Conservation (phyloP, 2,329 filamentous ascomycete genomes). For the Fusarium sp. region DNA sequence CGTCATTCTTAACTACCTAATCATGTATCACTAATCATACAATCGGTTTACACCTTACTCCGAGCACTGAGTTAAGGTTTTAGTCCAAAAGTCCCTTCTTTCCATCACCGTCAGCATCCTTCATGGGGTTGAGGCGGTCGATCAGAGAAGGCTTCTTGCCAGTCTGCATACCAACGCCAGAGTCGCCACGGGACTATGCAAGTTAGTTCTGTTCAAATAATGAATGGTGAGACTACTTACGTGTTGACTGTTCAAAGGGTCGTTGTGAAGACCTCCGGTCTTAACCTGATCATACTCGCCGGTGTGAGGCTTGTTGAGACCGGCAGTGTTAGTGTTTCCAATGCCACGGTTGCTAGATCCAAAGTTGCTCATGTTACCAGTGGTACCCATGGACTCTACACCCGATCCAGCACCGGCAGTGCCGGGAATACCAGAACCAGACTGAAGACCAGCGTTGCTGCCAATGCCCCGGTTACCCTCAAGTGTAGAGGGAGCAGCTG, state of each 20-base stretch:
- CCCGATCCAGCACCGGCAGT: neutral
- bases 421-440: neutral
- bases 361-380: neutral
- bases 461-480: neutral
- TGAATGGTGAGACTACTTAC: neutral
- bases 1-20: neutral
- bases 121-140: conserved; percentile 35
- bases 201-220: neutral
- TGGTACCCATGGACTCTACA: neutral
- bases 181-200: conserved; percentile 11
- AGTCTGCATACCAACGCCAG: conserved; percentile 12
- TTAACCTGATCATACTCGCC: conserved; percentile 5
- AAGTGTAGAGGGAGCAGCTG: neutral
- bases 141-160: conserved; percentile 33
- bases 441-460: neutral
- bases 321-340: conserved; percentile 17
- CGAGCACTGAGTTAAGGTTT: neutral
- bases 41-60: neutral
- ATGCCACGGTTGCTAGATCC: neutral
- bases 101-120: conserved; percentile 37
- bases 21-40: conserved; percentile 18
- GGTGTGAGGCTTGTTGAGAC: conserved; percentile 6
- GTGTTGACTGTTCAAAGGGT: conserved; percentile 19
- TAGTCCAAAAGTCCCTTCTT: conserved; percentile 37
- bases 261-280: conserved; percentile 26